A percentile compares a stretch with the other conserved stretches of the same genome.
These are phyloP conservation scores for Barbarea vulgaris DNA, from an alignment of 345 rosid genomes.

Conservation along the genomic window DNA sequence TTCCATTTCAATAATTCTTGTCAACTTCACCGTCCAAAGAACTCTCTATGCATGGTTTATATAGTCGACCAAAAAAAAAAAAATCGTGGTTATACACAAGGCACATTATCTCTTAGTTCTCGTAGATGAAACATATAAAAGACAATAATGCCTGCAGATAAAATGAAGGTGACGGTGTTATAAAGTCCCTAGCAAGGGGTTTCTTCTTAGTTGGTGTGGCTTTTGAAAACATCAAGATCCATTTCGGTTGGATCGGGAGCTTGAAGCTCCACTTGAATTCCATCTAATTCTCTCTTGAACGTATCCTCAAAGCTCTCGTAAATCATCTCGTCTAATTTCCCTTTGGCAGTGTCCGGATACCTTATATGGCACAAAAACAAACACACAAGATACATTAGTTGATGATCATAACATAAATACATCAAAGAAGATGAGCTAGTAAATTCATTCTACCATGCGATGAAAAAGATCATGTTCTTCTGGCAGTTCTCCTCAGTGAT, in stretches of 20 bases:
- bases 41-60: no score
- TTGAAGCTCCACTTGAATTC: no score
- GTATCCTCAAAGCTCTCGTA: slow-evolving; percentile 46
- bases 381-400: neutral
- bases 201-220: slow-evolving; percentile 44
- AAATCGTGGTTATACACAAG: neutral
- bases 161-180: neutral
- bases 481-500: slow-evolving; percentile 80
- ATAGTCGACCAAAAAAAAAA: no score
- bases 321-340: slow-evolving; percentile 41
- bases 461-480: slow-evolving; percentile 88
- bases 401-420: neutral
- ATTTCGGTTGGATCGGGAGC: no score
- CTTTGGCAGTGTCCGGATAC: slow-evolving; percentile 38
- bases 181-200: neutral
- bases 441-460: slow-evolving; percentile 52
- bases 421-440: neutral
- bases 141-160: neutral
- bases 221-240: slow-evolving; percentile 59
- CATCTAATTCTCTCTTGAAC: slow-evolving; percentile 45
- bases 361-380: neutral
- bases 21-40: slow-evolving; percentile 8
- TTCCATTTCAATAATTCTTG: neutral
- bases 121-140: neutral
- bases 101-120: no score